Conservation (phyloP, 306 rosid genomes). For the Prosopis cineraria region DNA sequence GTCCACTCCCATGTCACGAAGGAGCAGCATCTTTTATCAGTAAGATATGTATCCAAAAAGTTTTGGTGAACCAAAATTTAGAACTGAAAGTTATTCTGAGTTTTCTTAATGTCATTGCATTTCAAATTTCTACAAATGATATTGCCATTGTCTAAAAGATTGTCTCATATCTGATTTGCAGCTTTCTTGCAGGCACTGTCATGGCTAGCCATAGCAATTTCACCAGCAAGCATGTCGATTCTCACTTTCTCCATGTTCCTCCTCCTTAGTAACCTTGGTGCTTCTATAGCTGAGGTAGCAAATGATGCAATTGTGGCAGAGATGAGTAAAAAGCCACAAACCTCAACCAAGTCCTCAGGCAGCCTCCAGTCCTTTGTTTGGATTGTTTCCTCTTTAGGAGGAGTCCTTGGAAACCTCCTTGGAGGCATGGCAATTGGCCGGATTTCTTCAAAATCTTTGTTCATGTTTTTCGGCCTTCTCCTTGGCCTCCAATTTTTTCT, state of each 20-base stretch:
- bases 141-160: conserved; percentile 16
- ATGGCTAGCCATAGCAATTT: conserved; percentile 77
- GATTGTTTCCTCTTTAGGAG: conserved; percentile 87
- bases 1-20: not conserved
- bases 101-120: conserved; percentile 13
- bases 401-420: conserved; percentile 81
- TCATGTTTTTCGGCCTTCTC: conserved; percentile 64
- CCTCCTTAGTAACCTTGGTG: conserved; percentile 86
- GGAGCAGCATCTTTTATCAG: not conserved
- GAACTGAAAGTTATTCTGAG: not conserved
- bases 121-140: conserved; percentile 8
- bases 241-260: conserved; percentile 64
- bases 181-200: conserved; percentile 89
- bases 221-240: conserved; percentile 66
- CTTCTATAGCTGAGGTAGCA: conserved; percentile 92
- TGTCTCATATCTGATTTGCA: conserved; percentile 48
- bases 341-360: conserved; percentile 59
- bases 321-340: conserved; percentile 56
- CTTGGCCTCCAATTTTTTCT: conserved; percentile 66
- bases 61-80: conserved; percentile 1
- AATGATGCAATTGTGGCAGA: conserved; percentile 96
- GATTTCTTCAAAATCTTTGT: conserved; percentile 59
- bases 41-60: not conserved
- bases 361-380: conserved; percentile 89
- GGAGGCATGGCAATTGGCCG: conserved; percentile 68